Evolutionary conservation across 441 rosid species (phyloP), one percentile per base, ranked within the genome.

Genomic region (Adansonia grandidieri): DNA sequence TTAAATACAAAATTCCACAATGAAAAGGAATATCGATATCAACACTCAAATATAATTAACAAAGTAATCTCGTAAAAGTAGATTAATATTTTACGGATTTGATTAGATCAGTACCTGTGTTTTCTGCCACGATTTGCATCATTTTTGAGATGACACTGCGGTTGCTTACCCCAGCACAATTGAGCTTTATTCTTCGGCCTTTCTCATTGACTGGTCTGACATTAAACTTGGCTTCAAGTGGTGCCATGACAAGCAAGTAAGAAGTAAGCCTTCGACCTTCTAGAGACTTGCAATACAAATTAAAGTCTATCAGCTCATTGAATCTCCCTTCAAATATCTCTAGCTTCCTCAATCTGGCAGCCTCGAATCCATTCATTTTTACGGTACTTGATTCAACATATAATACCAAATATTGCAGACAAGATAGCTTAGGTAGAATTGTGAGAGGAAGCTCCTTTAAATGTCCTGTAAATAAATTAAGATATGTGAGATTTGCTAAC

Each of bases 401-500:
- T 7, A 42, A 17, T 5, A 56, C 6, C 28, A 75, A 15, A 2
- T 1, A 65, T 48, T 75, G 70, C 6, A 47, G 24, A 45, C 14
- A 28, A 28, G 69, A 20, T 0, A 75, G 45, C 9, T 17, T 62
- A 13, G 70, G 9, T 4, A 74, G 1, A 13, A 62, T 44, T 37
- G 45, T 45, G 0, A 6, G 3, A 0, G 69, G 77, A 2, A 74
- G 0, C 57, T 47, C 57, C 10, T 40, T 45, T 45, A 74, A 45
- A 0, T 9, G 5, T 0, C 0, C 1, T 1, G 67, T 17, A 5
- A 1, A 20, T 14, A 75, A 3, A 1, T 48, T 1, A 10, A 75
- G 78, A 63, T 75, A 63, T 28, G 6, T 62, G 3, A 75, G 47
- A 9, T 75, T 63, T 5, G 9, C 28, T 6, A 75, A 51, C 60